phyloP scores from a whole-genome alignment of 2,329 filamentous ascomycete species.

The Cadophora luteo-olivacea region DNA sequence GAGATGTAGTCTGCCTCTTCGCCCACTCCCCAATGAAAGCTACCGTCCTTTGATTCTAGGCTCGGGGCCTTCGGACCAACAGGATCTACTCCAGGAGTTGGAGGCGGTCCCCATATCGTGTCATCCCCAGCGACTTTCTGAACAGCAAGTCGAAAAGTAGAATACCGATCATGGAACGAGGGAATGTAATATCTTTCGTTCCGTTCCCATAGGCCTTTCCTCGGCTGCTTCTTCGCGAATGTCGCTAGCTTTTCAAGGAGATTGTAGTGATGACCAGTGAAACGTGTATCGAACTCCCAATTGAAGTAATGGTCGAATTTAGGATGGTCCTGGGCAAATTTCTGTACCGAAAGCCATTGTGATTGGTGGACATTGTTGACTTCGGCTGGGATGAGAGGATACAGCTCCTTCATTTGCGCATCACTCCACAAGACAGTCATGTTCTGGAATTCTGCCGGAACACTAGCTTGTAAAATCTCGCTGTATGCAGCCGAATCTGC shows the following conservation, averaged over 20 bases:
- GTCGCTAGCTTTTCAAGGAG: constrained; percentile 69
- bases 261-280: constrained; percentile 83
- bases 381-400: constrained; percentile 71
- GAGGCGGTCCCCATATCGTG: constrained; percentile 67
- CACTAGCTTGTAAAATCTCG: constrained; percentile 63
- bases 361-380: constrained; percentile 40
- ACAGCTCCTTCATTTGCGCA: constrained; percentile 75
- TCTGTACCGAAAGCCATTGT: constrained; percentile 70
- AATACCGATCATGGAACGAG: constrained; percentile 69
- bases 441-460: constrained; percentile 72
- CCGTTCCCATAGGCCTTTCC: constrained; percentile 76
- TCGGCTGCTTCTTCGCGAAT: constrained; percentile 72
- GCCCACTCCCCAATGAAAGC: constrained; percentile 78
- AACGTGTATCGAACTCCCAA: constrained; percentile 84
- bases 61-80: constrained; percentile 69
- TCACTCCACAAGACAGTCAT: constrained; percentile 80
- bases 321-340: constrained; percentile 67
- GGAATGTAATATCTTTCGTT: constrained; percentile 78
- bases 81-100: constrained; percentile 65
- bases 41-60: constrained; percentile 63
- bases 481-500: constrained; percentile 65
- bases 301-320: constrained; percentile 66
- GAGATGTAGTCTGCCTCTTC: constrained; percentile 73
- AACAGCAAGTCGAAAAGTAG: constrained; percentile 70
- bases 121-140: constrained; percentile 47